phyloP scores from a whole-genome alignment of 371 early-diverging fungal genomes.

The Syncephalis plumigaleata region DNA sequence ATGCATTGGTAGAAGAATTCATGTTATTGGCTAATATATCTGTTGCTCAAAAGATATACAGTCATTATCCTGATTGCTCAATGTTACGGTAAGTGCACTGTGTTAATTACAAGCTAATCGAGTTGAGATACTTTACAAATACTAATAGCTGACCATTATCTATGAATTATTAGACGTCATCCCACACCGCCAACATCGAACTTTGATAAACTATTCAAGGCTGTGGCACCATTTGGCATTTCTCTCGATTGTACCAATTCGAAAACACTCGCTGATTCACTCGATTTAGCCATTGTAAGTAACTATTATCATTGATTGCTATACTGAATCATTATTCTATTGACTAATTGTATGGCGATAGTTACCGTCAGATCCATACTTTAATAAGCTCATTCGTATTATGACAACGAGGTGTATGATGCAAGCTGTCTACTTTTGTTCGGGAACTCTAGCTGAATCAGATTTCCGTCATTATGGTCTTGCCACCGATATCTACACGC shows the following conservation, averaged over 20 bases:
- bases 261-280: constrained; percentile 63
- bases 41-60: constrained; percentile 81
- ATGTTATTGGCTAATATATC: constrained; percentile 98
- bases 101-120: neutral
- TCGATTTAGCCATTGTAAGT: constrained; percentile 41
- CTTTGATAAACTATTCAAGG: constrained; percentile 56
- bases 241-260: constrained; percentile 36
- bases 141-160: neutral
- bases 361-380: constrained; percentile 58
- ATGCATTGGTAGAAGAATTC: constrained; percentile 97
- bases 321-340: neutral
- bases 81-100: constrained; percentile 53
- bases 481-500: constrained; percentile 73
- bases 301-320: neutral
- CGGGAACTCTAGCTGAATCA: constrained; percentile 47
- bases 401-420: constrained; percentile 90
- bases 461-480: constrained; percentile 85
- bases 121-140: constrained; percentile 24
- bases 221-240: constrained; percentile 32
- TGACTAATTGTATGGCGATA: neutral
- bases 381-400: constrained; percentile 77
- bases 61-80: constrained; percentile 73
- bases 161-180: constrained; percentile 34
- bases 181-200: constrained; percentile 53
- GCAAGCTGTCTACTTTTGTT: constrained; percentile 82